Percentiles rank a stretch among this genome's conserved stretches.
phyloP scores from a whole-genome alignment of 2,329 filamentous ascomycete genomes.

The Epicoccum nigrum region DNA sequence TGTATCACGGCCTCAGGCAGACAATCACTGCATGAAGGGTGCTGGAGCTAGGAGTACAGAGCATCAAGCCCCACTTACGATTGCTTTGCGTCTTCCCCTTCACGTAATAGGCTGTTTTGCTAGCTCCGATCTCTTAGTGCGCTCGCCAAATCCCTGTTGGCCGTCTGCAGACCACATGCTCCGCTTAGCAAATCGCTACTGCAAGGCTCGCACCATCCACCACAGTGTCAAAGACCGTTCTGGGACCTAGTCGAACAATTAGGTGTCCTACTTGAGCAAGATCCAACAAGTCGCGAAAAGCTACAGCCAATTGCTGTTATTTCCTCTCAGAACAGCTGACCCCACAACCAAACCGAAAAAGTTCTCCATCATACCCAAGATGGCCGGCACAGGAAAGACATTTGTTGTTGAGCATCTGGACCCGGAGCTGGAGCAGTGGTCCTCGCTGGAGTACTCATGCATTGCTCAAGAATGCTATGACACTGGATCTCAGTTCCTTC shows the following conservation, averaged over 20 bases:
- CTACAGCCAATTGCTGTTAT: conserved; percentile 5
- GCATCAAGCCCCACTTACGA: conserved; percentile 16
- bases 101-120: conserved; percentile 22
- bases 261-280: background rate
- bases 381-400: conserved; percentile 61
- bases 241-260: conserved; percentile 11
- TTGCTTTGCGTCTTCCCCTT: conserved; percentile 8
- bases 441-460: conserved; percentile 85
- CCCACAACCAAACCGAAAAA: conserved; percentile 11
- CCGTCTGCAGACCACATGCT: conserved; percentile 27
- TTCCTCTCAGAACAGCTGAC: background rate
- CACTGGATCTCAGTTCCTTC: conserved; percentile 72
- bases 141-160: conserved; percentile 19
- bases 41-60: background rate
- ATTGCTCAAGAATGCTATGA: conserved; percentile 82
- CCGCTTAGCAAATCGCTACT: conserved; percentile 34
- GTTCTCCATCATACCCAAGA: conserved; percentile 23
- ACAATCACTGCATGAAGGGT: background rate
- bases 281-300: background rate
- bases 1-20: background rate
- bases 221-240: conserved; percentile 9
- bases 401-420: conserved; percentile 98
- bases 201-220: conserved; percentile 26
- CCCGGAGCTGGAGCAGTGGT: conserved; percentile 92
- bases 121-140: conserved; percentile 22